Conservation (phyloP, 2,329 filamentous ascomycete genomes). For the Dactylonectria estremocensis region DNA sequence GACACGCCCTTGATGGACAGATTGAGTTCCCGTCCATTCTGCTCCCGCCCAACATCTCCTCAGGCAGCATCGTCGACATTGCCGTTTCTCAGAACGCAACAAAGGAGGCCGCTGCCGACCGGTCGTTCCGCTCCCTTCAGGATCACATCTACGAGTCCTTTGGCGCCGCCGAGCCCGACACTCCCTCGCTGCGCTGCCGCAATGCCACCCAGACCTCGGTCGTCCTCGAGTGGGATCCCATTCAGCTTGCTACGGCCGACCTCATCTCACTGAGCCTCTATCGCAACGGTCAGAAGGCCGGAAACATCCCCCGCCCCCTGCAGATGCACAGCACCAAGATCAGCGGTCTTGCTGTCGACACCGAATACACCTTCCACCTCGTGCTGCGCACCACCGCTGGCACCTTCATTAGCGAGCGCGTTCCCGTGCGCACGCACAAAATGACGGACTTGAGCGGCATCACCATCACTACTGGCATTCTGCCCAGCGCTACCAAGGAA, state of each 20-base stretch:
- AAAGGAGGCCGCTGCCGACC: conserved; percentile 82
- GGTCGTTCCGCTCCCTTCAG: conserved; percentile 88
- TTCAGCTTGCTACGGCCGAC: conserved; percentile 92
- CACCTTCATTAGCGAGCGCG: conserved; percentile 85
- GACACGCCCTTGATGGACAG: conserved; percentile 61
- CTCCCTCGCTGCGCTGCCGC: conserved; percentile 88
- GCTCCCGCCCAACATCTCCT: conserved; percentile 93
- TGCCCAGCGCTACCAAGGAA: conserved; percentile 82
- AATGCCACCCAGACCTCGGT: conserved; percentile 99
- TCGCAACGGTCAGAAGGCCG: conserved; percentile 96
- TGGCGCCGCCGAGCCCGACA: conserved; percentile 81
- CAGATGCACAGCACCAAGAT: conserved; percentile 98
- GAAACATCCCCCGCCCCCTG: conserved; percentile 89
- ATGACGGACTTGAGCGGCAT: conserved; percentile 98
- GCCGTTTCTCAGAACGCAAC: conserved; percentile 88
- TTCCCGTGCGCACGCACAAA: conserved; percentile 93
- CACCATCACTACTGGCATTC: conserved; percentile 91
- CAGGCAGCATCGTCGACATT: conserved; percentile 98
- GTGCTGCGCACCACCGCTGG: conserved; percentile 93
- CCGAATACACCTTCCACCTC: conserved; percentile 95
- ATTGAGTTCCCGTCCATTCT: conserved; percentile 99
- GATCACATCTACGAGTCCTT: conserved; percentile 89
- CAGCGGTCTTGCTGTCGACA: conserved; percentile 94
- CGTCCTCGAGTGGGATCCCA: conserved; percentile 97
- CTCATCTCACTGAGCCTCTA: conserved; percentile 91